Conservation (phyloP, 805 yeast species). For the Phaffomyces opuntiae region DNA sequence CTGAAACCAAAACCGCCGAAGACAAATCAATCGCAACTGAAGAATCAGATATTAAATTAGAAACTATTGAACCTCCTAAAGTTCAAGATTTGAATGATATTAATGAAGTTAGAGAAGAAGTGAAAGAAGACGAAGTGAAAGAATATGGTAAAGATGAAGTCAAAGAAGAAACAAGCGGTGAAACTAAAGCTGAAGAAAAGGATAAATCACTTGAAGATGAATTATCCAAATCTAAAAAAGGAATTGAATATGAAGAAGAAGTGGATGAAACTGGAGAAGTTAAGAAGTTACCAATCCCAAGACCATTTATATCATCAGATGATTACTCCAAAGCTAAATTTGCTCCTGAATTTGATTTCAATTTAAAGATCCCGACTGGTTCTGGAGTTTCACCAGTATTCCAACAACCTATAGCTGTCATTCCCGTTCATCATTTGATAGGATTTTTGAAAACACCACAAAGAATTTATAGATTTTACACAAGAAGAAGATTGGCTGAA, state of each 20-base stretch:
- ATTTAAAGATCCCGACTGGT: constrained; percentile 18
- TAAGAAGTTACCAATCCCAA: constrained; percentile 41
- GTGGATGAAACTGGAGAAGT: constrained; percentile 19
- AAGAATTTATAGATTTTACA: constrained; percentile 73
- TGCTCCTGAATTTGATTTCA: constrained; percentile 38
- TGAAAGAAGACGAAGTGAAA: constrained; percentile 6
- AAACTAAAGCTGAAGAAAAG: neutral
- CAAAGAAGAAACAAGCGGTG: neutral
- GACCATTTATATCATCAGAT: constrained; percentile 54
- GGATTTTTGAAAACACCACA: constrained; percentile 76
- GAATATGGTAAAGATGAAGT: constrained; percentile 8
- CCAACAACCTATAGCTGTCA: constrained; percentile 71
- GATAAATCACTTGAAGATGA: constrained; percentile 1
- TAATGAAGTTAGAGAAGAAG: neutral
- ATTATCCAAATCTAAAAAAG: constrained; percentile 4
- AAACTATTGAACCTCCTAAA: constrained; percentile 6
- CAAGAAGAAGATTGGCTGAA: constrained; percentile 63
- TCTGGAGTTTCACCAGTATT: constrained; percentile 49
- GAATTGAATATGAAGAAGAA: constrained; percentile 21
- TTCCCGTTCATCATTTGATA: constrained; percentile 67
- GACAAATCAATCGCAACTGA: neutral
- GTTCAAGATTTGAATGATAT: constrained; percentile 5
- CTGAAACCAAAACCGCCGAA: neutral
- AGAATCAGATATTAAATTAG: constrained; percentile 3
- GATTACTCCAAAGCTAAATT: constrained; percentile 48